Evolutionary conservation across 208 protist species (phyloP).

Genomic region (Leishmania gerbilli): DNA sequence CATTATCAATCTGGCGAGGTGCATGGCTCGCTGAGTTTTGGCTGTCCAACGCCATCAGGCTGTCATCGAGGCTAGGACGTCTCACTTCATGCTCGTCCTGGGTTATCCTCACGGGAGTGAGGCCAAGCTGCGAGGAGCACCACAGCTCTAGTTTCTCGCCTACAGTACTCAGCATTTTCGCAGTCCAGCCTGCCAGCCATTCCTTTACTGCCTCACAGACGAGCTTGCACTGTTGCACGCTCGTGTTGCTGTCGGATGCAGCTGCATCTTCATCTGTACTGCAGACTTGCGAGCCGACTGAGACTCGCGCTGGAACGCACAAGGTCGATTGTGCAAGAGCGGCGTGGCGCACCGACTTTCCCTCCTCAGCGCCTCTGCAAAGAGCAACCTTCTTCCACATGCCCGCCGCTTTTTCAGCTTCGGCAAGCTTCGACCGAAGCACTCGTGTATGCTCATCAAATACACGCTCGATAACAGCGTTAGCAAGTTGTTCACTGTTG

Average conservation of each 20-base stretch:
- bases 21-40: background rate
- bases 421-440: conserved; percentile 24
- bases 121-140: background rate
- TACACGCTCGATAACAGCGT: conserved; percentile 19
- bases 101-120: background rate
- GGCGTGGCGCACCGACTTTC: background rate
- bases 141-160: conserved; percentile 2
- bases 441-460: conserved; percentile 20
- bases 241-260: background rate
- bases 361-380: background rate
- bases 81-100: background rate
- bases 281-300: background rate
- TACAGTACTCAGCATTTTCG: background rate
- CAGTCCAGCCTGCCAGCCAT: background rate
- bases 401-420: conserved; percentile 17
- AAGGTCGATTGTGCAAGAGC: background rate
- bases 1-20: background rate
- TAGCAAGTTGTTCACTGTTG: conserved; percentile 23
- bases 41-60: background rate
- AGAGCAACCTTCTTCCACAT: conserved; percentile 30
- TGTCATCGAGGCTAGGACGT: background rate
- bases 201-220: background rate
- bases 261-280: background rate
- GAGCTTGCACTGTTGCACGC: background rate
- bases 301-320: background rate